Conservation (phyloP, 2,329 filamentous ascomycete genomes). For the Fonsecaea multimorphosa region DNA sequence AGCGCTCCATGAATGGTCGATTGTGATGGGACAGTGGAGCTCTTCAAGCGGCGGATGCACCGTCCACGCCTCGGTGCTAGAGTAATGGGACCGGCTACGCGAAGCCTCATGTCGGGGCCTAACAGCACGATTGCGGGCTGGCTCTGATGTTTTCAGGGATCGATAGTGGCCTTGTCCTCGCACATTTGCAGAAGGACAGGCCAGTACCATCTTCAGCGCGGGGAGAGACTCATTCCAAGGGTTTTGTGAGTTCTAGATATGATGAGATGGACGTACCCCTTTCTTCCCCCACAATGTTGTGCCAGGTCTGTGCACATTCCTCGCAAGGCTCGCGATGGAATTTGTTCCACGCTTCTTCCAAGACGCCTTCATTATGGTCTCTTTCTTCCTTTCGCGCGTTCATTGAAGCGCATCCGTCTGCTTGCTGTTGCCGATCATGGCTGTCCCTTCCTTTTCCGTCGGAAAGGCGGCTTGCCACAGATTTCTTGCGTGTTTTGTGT, state of each 20-base stretch:
- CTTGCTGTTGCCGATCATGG: constrained; percentile 29
- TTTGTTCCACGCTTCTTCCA: constrained; percentile 15
- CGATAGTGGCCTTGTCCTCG: not conserved
- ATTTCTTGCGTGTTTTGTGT: constrained; percentile 27
- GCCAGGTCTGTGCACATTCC: constrained; percentile 29
- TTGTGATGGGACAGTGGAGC: not conserved
- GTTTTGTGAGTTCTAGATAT: not conserved
- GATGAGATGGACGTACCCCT: constrained; percentile 1
- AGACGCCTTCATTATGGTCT: constrained; percentile 22
- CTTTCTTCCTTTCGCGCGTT: constrained; percentile 4
- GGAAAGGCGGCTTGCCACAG: constrained; percentile 7
- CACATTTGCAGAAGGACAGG: not conserved
- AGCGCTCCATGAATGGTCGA: not conserved
- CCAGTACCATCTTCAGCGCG: not conserved
- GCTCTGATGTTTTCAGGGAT: not conserved
- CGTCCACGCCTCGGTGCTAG: not conserved
- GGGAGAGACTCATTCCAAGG: not conserved
- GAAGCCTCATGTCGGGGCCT: not conserved
- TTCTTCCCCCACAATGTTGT: constrained; percentile 25
- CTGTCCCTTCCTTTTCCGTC: constrained; percentile 24
- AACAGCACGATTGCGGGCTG: not conserved
- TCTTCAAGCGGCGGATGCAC: not conserved
- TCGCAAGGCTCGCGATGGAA: constrained; percentile 28
- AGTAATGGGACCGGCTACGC: not conserved
- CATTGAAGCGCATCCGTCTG: constrained; percentile 16